Evolutionary conservation across 1,284 basidiomycete species (phyloP), one percentile per base, ranked within the genome.

Genomic region (Ganoderma resinaceum): DNA sequence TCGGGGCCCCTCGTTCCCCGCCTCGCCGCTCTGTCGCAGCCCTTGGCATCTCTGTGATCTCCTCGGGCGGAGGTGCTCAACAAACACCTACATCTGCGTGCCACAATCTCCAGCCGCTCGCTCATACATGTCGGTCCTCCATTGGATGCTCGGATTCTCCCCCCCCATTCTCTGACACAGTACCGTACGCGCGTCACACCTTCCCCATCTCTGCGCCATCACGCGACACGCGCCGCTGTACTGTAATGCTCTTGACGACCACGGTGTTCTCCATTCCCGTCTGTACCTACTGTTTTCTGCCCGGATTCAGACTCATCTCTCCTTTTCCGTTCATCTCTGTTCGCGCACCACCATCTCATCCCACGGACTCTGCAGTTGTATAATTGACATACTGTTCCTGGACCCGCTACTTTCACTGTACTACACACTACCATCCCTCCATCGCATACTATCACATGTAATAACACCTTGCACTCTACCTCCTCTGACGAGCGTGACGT

Each of bases 321-420:
- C 33, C 55, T 11, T 33, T 35, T 58, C 5, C 31, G 12, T 5
- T 23, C 12, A 26, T 23, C 55, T 58, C 31, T 58, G 16, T 35
- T 6, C 29, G 16, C 35, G 35, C 29, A 3, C n/a, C 29, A 3
- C n/a, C 31, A n/a, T 37, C 3, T n/a, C 35, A 58, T 37, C 55
- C n/a, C 55, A 37, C 31, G n/a, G 55, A 58, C 55, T 37, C 55
- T 37, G 18, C 55, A 58, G 35, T 58, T 58, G 55, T 58, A 58
- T 33, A 35, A 9, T 20, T 58, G 31, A 37, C 33, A 58, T 58
- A 33, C 55, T 37, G 55, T 58, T 37, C 11, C 31, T 58, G 55
- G 16, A 33, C 53, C 53, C 9, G 35, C 14, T 20, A 20, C 29
- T 20, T 58, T n/a, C 55, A 58, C 35, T 58, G 55, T 58, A 58